Evolutionary conservation across 306 rosid genomes (phyloP), one percentile per base, ranked within the genome.

Genomic region (Luffa acutangula): DNA sequence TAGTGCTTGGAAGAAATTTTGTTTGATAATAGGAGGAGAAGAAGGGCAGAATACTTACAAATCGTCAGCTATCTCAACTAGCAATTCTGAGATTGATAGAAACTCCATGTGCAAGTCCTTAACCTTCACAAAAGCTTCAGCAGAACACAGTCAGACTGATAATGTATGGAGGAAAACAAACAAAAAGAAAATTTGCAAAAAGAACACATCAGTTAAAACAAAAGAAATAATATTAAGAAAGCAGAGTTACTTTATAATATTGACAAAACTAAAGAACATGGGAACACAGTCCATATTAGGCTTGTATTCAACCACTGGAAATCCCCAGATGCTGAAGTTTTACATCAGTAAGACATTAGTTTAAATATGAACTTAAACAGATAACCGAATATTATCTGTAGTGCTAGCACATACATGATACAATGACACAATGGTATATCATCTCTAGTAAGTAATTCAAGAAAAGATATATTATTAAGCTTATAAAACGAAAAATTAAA

Each of bases 31-130:
- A 21, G 66, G 33, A 17, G 71, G 18, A 63, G 31, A 36, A 71
- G 56, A 79, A 34, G 72, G 73, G 87, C 76, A 64, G 46, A 56
- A 76, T 59, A 85, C 97, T 89, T 82, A 94, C 98, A 94, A 82
- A 86, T 92, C 97, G 86, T 94, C 97, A 77, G 96, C 88, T 82
- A 94, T 85, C 84, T 94, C 98, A 79, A 94, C 96, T 21, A 94
- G 79, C 86, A 94, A 94, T 83, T 94, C 98, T 63, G 96, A 91
- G 84, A 88, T 80, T 66, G 93, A 94, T 33, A 94, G 90, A 80
- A 94, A 94, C 56, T 90, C 93, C 97, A 94, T 92, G 83, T 94
- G 96, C 89, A 94, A 82, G 87, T 91, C 93, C 71, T 88, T 86
- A 66, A 90, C 91, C 97, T 94, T 89, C 80, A 87, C 42, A 79